A percentile compares a stretch with the other conserved stretches of the same genome.
These are phyloP conservation scores for Dichotomocladium elegans DNA, from an alignment of 371 early-diverging fungal species.

Conservation along the genomic window DNA sequence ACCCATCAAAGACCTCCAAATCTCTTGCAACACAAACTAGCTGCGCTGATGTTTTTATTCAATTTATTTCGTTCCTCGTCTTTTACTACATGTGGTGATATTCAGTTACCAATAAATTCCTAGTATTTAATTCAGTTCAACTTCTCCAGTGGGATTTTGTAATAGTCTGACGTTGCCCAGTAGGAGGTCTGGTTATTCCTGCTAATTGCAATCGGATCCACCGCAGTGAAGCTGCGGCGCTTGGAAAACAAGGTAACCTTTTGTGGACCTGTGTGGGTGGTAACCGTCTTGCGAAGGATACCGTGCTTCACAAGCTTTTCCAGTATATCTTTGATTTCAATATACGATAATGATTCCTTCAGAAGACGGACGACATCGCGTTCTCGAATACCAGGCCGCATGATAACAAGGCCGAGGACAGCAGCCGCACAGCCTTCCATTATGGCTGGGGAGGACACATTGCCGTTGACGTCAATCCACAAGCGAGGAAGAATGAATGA, in stretches of 20 bases:
- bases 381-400: conserved; percentile 27
- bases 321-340: conserved; percentile 22
- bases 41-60: not conserved
- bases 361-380: conserved; percentile 13
- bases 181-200: conserved; percentile 7
- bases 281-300: conserved; percentile 7
- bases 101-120: not conserved
- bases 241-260: conserved; percentile 8
- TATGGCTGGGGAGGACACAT: conserved; percentile 7
- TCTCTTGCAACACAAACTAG: not conserved
- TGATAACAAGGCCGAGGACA: conserved; percentile 16
- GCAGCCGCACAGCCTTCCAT: conserved; percentile 13
- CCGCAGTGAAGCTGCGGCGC: not conserved
- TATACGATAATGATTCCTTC: conserved; percentile 1
- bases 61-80: not conserved
- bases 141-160: not conserved
- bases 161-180: conserved; percentile 5
- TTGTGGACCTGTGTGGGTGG: not conserved
- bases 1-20: too few relatives aligned
- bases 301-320: conserved; percentile 9
- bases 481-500: conserved; percentile 15
- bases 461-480: conserved; percentile 31
- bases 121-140: too few relatives aligned
- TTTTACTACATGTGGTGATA: not conserved
- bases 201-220: conserved; percentile 1